Conservation (phyloP, 2,329 filamentous ascomycete genomes). For the Xylariaceae sp. region DNA sequence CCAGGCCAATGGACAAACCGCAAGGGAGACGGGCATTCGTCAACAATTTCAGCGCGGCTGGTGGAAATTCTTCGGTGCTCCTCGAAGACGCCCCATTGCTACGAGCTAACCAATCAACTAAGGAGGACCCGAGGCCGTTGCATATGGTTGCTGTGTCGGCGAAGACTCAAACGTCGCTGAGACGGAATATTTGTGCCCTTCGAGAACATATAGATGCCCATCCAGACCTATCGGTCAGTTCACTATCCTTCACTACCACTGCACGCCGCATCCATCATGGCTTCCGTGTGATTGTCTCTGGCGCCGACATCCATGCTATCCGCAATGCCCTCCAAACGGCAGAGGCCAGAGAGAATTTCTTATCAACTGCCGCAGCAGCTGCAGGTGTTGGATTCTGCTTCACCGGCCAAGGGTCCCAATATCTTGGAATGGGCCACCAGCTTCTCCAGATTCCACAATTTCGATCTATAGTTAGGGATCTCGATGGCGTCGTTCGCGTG, state of each 20-base stretch:
- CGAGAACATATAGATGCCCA: slow-evolving; percentile 11
- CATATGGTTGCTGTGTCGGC: slow-evolving; percentile 21
- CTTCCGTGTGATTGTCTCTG: slow-evolving; percentile 50
- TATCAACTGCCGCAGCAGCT: neutral
- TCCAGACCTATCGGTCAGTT: slow-evolving; percentile 6
- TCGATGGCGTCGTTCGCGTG: slow-evolving; percentile 51
- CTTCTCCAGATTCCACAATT: slow-evolving; percentile 31
- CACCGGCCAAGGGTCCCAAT: slow-evolving; percentile 31
- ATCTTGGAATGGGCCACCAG: slow-evolving; percentile 21
- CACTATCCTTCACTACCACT: slow-evolving; percentile 28
- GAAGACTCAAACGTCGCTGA: slow-evolving; percentile 12
- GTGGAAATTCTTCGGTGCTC: slow-evolving; percentile 26
- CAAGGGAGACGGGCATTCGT: slow-evolving; percentile 33
- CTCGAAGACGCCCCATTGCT: slow-evolving; percentile 19
- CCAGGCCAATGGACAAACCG: slow-evolving; percentile 17
- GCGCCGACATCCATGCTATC: slow-evolving; percentile 41
- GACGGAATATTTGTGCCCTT: slow-evolving; percentile 11
- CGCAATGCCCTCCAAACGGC: slow-evolving; percentile 37
- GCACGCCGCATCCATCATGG: slow-evolving; percentile 30
- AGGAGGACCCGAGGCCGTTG: slow-evolving; percentile 10
- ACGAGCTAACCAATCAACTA: neutral
- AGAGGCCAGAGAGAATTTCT: neutral
- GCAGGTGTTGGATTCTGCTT: slow-evolving; percentile 31
- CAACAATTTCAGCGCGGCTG: slow-evolving; percentile 28
- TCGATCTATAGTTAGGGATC: slow-evolving; percentile 50